A percentile compares a stretch with the other conserved stretches of the same genome.
Conservation (phyloP, 352 stramenopile genomes). For the Blastocystis sp. region DNA sequence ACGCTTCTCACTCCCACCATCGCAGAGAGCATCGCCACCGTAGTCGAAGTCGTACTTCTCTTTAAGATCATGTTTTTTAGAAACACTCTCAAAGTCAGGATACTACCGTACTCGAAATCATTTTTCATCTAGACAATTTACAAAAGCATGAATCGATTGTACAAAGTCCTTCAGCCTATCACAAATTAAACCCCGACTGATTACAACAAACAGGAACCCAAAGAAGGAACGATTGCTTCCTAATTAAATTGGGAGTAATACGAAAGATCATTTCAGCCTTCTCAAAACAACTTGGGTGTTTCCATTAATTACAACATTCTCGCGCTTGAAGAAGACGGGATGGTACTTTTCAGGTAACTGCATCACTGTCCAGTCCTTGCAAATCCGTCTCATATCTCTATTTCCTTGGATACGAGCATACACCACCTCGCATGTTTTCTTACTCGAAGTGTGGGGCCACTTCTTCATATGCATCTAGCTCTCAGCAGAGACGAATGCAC, state of each 20-base stretch:
- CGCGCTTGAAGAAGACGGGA: slow-evolving; percentile 36
- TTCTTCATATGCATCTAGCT: slow-evolving; percentile 64
- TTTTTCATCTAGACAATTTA: too few species aligned
- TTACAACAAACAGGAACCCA: background rate
- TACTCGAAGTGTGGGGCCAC: slow-evolving; percentile 97
- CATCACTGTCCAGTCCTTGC: slow-evolving; percentile 53
- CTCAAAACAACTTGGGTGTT: background rate
- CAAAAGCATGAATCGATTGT: too few species aligned
- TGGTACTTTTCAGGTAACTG: slow-evolving; percentile 42
- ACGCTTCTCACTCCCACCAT: background rate
- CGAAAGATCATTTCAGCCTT: background rate
- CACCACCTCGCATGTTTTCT: slow-evolving; percentile 96
- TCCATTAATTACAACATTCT: background rate
- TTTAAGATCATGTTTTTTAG: background rate
- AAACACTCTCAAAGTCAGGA: background rate
- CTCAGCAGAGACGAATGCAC: background rate
- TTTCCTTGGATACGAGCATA: slow-evolving; percentile 86
- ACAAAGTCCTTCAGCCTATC: background rate
- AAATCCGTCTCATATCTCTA: slow-evolving; percentile 12
- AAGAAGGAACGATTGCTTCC: background rate
- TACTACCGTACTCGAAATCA: background rate
- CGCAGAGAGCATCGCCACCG: background rate
- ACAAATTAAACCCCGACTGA: background rate
- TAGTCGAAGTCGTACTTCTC: background rate
- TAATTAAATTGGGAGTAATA: background rate